Percentiles rank a stretch among this genome's conserved stretches.
Evolutionary conservation across 108 stramenopile species (phyloP).

Genomic region (Cyclotella kingstonii): DNA sequence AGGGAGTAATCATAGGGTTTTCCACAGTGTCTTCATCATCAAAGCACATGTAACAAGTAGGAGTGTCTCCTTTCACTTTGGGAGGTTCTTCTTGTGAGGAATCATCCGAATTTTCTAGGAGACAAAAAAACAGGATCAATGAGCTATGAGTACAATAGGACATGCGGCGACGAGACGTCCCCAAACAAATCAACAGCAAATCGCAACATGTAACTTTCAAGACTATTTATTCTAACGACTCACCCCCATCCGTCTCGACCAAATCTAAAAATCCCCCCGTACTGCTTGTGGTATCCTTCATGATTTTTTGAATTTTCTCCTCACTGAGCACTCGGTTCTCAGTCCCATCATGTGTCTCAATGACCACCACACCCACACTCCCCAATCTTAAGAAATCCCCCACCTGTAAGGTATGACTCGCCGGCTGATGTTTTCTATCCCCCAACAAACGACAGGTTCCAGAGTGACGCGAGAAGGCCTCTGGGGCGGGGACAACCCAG

Average conservation of each 20-base stretch:
- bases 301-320: constrained; percentile 88
- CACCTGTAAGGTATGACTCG: constrained; percentile 75
- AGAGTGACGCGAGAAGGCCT: constrained; percentile 94
- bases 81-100: constrained; percentile 22
- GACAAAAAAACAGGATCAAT: background rate
- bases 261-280: constrained; percentile 79
- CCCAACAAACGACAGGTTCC: constrained; percentile 94
- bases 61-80: constrained; percentile 51
- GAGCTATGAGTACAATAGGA: too few species aligned
- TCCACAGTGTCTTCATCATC: constrained; percentile 86
- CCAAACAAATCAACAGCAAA: background rate
- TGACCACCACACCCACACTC: constrained; percentile 94
- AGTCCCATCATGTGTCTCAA: constrained; percentile 88
- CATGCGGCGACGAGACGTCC: background rate
- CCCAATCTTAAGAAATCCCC: constrained; percentile 94
- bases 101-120: constrained; percentile 82
- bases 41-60: constrained; percentile 97
- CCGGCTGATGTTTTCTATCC: constrained; percentile 86
- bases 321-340: constrained; percentile 79
- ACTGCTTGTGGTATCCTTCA: constrained; percentile 84
- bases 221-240: constrained; percentile 19
- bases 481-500: constrained; percentile 94
- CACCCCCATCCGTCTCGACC: constrained; percentile 85
- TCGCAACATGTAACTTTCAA: background rate
- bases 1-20: constrained; percentile 86